Base-by-base conservation (phyloP, 768 basidiomycete genomes). In the Podaxis sp. region DNA sequence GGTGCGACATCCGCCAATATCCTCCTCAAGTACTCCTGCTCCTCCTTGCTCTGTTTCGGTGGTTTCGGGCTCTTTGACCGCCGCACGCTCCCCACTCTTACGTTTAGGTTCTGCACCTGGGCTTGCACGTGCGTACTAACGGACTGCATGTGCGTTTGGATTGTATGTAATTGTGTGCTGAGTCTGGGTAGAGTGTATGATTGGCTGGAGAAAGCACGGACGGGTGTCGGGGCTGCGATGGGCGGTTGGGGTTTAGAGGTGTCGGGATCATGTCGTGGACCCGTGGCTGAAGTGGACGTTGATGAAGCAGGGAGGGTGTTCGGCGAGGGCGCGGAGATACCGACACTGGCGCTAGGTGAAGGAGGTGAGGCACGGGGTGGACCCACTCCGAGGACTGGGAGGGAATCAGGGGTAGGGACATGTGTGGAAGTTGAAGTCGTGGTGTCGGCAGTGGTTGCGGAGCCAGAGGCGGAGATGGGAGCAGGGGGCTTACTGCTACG, bases 1-100 rank as follows among this genome's bases (percentile, higher is more conserved):
- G 80, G 74, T 13, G 81, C 77, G 20, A 87, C 77, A 61, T 92
- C 89, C 0, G 90, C 87, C 10, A 92, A 79, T 37, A 92, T 83
- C 60, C 80, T 82, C 20, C 86, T 84, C 13, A 93, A 78, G 71
- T 91, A 93, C 55, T 83, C 86, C 3, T 81, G 73, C 67, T 93
- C 87, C 46, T 84, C 83, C 15, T 78, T 64, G 1, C 82, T 76
- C 3, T 82, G 80, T 71, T 87, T 88, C 0, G 84, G 85, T 0
- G 79, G 76, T 62, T 83, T 84, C 0, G 80, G 80, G 0, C 79
- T 77, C 60, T 79, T 85, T 37, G 75, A 70, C 10, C 77, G 76
- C 26, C 63, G 70, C 41, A 70, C 65, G 1, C 58, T 44, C 53
- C 68, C 60, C n/a, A 50, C 49, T 38, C 28, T 17, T 7, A 46